phyloP scores from a whole-genome alignment of 768 basidiomycete species.

The Serendipita sp. region DNA sequence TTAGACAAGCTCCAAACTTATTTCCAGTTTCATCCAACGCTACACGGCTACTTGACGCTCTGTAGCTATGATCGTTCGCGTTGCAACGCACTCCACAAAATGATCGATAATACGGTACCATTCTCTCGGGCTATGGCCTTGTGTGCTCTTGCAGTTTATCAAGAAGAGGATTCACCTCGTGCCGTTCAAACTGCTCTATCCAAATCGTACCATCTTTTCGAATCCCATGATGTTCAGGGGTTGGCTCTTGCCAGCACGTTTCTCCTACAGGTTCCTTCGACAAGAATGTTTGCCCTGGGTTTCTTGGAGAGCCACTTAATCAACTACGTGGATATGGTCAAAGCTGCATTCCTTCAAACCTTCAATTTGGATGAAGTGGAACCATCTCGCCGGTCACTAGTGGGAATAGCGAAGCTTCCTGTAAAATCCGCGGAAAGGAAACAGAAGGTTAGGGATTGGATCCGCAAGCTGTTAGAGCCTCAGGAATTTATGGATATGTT shows the following conservation, averaged over 20 bases:
- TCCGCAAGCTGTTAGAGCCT: not conserved
- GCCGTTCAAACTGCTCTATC: not conserved
- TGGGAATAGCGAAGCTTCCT: not conserved
- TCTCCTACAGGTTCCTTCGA: not conserved
- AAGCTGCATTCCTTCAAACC: not conserved
- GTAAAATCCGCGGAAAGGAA: not conserved
- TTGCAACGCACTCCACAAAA: not conserved
- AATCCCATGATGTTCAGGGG: not conserved
- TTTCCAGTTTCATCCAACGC: not conserved
- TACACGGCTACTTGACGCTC: not conserved
- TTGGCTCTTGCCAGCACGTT: not conserved
- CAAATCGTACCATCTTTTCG: not conserved
- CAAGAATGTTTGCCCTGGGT: not conserved
- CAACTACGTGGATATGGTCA: not conserved
- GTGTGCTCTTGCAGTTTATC: not conserved
- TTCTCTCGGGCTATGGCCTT: not conserved
- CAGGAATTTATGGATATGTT: no score
- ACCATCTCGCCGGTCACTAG: not conserved
- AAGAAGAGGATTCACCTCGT: not conserved
- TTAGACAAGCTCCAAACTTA: not conserved
- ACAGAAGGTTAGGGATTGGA: not conserved
- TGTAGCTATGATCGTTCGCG: not conserved
- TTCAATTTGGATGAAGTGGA: not conserved
- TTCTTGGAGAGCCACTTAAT: not conserved
- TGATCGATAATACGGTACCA: not conserved